These are phyloP conservation scores for Pyronema domesticum DNA, from an alignment of 495 filamentous ascomycete genomes.

Conservation along the genomic window DNA sequence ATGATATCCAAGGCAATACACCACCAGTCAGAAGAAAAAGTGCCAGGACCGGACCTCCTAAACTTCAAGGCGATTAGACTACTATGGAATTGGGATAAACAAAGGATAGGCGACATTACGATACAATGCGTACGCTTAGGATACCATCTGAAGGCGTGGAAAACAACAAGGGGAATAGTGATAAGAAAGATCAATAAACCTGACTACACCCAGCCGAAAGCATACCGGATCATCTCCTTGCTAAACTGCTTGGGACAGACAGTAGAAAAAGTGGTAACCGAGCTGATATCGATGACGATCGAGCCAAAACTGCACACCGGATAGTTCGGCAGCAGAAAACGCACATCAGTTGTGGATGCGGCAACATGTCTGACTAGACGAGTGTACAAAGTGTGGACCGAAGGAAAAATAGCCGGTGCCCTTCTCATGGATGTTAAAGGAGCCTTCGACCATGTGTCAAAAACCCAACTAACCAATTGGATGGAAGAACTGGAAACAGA, in stretches of 20 bases:
- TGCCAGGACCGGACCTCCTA: too few species aligned
- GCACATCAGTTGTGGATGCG: background rate
- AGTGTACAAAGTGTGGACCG: too few species aligned
- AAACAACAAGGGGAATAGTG: too few species aligned
- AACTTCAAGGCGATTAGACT: too few species aligned
- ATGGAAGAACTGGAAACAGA: background rate
- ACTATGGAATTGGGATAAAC: too few species aligned
- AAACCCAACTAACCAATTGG: background rate
- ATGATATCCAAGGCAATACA: too few species aligned
- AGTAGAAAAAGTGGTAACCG: background rate
- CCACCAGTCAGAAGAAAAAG: too few species aligned
- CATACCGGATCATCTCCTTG: background rate
- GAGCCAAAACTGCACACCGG: background rate
- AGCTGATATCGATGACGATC: background rate
- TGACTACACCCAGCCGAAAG: background rate
- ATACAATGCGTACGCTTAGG: too few species aligned
- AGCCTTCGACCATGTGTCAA: background rate
- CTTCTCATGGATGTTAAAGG: background rate
- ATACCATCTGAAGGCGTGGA: too few species aligned
- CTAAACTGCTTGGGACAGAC: background rate
- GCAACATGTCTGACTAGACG: background rate
- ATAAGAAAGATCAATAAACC: too few species aligned
- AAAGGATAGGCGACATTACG: too few species aligned
- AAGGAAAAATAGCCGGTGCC: too few species aligned
- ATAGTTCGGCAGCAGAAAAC: background rate